Evolutionary conservation across 2,329 filamentous ascomycete genomes (phyloP).

Genomic region (Daldinia sp.): DNA sequence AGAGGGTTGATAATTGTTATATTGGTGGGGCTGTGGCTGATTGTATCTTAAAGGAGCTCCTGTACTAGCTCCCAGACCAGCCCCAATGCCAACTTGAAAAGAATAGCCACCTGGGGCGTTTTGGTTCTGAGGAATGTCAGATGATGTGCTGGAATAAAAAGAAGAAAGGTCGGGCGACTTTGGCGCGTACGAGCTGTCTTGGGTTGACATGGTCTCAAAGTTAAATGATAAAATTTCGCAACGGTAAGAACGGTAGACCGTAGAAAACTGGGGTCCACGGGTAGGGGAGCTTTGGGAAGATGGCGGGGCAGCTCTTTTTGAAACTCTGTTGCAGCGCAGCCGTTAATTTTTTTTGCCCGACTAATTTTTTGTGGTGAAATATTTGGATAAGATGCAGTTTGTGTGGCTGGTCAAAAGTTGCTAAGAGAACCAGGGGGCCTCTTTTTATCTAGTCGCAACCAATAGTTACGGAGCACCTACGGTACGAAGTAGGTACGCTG

Average conservation of each 20-base stretch:
- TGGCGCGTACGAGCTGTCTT: conserved; percentile 62
- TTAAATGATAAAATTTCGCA: conserved; percentile 27
- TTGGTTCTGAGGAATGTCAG: conserved; percentile 40
- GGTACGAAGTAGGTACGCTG: conserved; percentile 20
- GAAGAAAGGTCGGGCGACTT: conserved; percentile 68
- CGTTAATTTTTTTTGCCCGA: conserved; percentile 14
- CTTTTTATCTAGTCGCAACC: conserved; percentile 17
- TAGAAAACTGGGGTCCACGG: conserved; percentile 23
- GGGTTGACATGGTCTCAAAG: conserved; percentile 54
- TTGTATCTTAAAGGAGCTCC: conserved; percentile 34
- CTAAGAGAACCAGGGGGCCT: conserved; percentile 19
- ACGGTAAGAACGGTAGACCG: not conserved
- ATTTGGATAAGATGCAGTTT: conserved; percentile 11
- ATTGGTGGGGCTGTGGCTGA: conserved; percentile 46
- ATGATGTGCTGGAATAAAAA: conserved; percentile 55
- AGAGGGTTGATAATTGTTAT: conserved; percentile 38
- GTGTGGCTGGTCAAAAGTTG: conserved; percentile 33
- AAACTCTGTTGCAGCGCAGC: conserved; percentile 24
- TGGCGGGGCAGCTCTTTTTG: conserved; percentile 35
- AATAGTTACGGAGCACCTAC: conserved; percentile 15
- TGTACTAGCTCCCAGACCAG: conserved; percentile 11
- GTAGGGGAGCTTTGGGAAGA: conserved; percentile 24
- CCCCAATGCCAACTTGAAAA: conserved; percentile 42
- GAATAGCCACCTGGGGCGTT: conserved; percentile 38
- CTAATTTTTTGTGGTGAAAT: conserved; percentile 3